Evolutionary conservation across 108 stramenopile genomes (phyloP), one percentile per base, ranked within the genome.

Genomic region (Stephanodiscus triporus): DNA sequence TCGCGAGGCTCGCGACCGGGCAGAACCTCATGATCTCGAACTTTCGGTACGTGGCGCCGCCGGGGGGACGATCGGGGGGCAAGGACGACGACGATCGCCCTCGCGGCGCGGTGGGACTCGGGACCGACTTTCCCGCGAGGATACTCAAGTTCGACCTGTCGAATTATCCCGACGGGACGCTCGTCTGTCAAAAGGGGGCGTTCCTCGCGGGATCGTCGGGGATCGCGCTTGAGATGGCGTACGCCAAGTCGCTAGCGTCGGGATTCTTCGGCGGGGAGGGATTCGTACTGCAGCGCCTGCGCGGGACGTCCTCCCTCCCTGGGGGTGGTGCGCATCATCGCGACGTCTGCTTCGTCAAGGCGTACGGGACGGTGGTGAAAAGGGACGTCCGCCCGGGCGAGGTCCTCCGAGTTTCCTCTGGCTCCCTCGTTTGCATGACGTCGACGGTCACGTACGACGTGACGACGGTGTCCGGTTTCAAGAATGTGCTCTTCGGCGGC

Each of bases 191-290:
- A 84, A 87, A 95, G 84, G 93, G 93, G 1, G 95, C 97, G 13
- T 88, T 91, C 19, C 72, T 97, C 37, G 91, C 92, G 20, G 91
- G 88, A 11, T 88, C 91, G 16, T 89, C 92, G 43, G 85, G 86
- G 2, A 74, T 96, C 43, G 80, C 87, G 42, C 90, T 97, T 69
- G 70, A 89, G 38, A 95, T 95, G 92, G 95, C 94, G 72, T 95
- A 88, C 68, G 88, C 91, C 13, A 91, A 91, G 47, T 87, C 38
- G 9, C 84, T 95, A 66, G 73, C 88, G 9, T 77, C 85, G 38
- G 96, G 96, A 53, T 95, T 97, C 75, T 97, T 97, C 81, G 96
- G 96, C 13, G 96, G 96, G 0, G 96, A 97, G 68, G 96, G 96
- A 19, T 97, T 97, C 70, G 77, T 97, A 1, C 75, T 97, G 73